phyloP scores from a whole-genome alignment of 352 stramenopile genomes.

The Globisporangium uncinulatum region DNA sequence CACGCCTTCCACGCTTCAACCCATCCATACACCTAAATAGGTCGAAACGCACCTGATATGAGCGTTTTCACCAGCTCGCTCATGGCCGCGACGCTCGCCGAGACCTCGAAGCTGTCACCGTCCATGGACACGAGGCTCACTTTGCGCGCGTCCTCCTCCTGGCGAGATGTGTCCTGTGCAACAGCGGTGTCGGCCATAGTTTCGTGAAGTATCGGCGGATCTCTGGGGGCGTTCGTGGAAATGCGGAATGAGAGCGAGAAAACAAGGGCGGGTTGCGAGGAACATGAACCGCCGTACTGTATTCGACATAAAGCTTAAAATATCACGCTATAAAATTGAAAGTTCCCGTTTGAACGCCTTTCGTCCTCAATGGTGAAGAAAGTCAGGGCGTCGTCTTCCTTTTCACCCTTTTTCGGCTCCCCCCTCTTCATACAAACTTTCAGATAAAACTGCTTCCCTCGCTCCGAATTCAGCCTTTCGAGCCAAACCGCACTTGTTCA shows the following conservation, averaged over 20 bases:
- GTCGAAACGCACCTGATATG: slow-evolving; percentile 79
- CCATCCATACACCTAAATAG: neutral
- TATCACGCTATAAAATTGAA: no score
- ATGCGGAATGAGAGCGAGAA: neutral
- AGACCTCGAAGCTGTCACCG: slow-evolving; percentile 95
- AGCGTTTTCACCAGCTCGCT: slow-evolving; percentile 97
- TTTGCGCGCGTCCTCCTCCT: slow-evolving; percentile 77
- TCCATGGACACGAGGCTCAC: slow-evolving; percentile 92
- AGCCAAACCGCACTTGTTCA: neutral
- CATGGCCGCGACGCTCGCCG: slow-evolving; percentile 93
- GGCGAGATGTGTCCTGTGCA: slow-evolving; percentile 34
- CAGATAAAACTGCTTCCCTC: neutral
- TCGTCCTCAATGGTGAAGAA: no score
- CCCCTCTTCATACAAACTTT: neutral
- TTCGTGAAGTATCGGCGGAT: neutral
- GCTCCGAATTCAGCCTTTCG: neutral
- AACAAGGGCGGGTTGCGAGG: neutral
- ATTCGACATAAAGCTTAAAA: no score
- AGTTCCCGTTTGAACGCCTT: no score
- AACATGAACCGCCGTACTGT: no score
- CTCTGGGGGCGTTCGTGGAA: neutral
- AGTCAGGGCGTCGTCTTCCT: no score
- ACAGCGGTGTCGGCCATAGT: slow-evolving; percentile 53
- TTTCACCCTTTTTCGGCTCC: no score
- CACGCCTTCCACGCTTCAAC: neutral